Evolutionary conservation across 805 yeast genomes (phyloP).

Genomic region (Hanseniaspora singularis): DNA sequence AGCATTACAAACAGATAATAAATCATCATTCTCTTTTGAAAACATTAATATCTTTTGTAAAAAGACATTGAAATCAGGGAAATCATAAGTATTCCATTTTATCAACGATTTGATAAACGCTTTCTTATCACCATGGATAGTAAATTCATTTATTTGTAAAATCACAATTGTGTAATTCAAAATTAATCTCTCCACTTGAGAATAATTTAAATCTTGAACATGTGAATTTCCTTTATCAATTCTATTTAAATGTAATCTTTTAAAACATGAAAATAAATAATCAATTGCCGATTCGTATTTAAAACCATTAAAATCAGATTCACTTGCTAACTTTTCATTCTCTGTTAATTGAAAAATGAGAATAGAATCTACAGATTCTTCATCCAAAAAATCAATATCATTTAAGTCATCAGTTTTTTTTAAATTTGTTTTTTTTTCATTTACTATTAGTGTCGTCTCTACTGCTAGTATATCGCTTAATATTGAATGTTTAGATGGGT

Average conservation of each 20-base stretch:
- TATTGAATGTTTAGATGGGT: slow-evolving; percentile 7
- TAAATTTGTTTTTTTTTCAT: neutral
- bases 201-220: slow-evolving; percentile 20
- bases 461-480: slow-evolving; percentile 7
- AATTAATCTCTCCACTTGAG: slow-evolving; percentile 28
- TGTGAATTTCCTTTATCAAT: slow-evolving; percentile 33
- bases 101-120: slow-evolving; percentile 3
- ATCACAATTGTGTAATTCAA: slow-evolving; percentile 56
- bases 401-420: slow-evolving; percentile 20
- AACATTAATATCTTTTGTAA: slow-evolving; percentile 2
- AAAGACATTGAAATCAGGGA: slow-evolving; percentile 9
- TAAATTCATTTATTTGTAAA: slow-evolving; percentile 54
- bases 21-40: slow-evolving; percentile 11
- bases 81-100: slow-evolving; percentile 6
- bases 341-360: slow-evolving; percentile 28
- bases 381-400: slow-evolving; percentile 16
- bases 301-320: slow-evolving; percentile 24
- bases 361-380: slow-evolving; percentile 24
- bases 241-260: slow-evolving; percentile 11
- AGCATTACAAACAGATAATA: slow-evolving; percentile 8
- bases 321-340: slow-evolving; percentile 22
- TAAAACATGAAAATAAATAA: slow-evolving; percentile 10
- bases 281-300: slow-evolving; percentile 14
- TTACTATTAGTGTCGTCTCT: neutral
- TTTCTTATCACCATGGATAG: slow-evolving; percentile 14